phyloP scores from a whole-genome alignment of 208 protist species.

The Crithidia mellificae region DNA sequence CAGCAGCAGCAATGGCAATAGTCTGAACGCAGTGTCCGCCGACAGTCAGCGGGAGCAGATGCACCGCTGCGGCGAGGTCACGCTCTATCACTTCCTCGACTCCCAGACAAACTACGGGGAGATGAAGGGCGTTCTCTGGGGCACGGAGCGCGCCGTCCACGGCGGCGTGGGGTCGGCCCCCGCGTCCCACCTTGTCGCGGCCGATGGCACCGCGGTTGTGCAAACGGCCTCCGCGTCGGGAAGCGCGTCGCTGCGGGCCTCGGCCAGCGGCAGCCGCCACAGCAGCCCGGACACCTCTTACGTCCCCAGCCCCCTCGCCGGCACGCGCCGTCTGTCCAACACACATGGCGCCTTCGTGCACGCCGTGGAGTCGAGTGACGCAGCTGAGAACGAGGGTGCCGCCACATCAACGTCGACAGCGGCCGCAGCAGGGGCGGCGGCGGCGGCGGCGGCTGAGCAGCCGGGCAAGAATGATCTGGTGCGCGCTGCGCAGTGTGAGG shows the following conservation, averaged over 20 bases:
- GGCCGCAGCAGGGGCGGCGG: background rate
- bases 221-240: background rate
- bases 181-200: background rate
- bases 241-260: background rate
- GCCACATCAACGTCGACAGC: too few relatives aligned
- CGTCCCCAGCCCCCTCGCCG: background rate
- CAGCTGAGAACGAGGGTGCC: too few relatives aligned
- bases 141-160: background rate
- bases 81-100: slow-evolving; percentile 48
- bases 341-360: background rate
- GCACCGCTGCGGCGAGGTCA: slow-evolving; percentile 7
- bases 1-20: background rate
- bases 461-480: slow-evolving; percentile 34
- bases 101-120: slow-evolving; percentile 40
- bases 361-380: background rate
- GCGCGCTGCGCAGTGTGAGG: slow-evolving; percentile 55
- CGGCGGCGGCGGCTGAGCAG: background rate
- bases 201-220: background rate
- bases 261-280: background rate
- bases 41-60: background rate
- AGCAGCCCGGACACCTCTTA: background rate
- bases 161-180: background rate
- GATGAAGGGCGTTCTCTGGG: slow-evolving; percentile 31
- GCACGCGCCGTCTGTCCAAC: background rate
- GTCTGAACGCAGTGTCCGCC: background rate